Base-by-base conservation (phyloP, 108 stramenopile species). In the Craspedostauros australis region DNA sequence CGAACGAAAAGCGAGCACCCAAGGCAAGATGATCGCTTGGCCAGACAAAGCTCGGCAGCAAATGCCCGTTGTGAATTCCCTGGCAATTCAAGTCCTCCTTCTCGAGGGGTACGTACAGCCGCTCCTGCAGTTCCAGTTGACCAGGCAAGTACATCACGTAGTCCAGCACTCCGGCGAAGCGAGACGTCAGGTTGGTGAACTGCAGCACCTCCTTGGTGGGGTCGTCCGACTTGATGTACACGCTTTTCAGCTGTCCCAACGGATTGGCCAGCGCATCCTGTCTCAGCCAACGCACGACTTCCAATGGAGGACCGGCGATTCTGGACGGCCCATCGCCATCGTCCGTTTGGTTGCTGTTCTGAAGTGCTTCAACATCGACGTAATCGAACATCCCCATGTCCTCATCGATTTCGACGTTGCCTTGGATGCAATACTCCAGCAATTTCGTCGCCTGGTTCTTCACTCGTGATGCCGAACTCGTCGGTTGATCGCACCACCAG, bases 21-120 rank as follows among this genome's bases (percentile, higher is more conserved):
- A 92, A 75, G 11, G 82, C 86, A 57, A 92, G 57, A 52, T 88
- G 91, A 61, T 92, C 91, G 62, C 77, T 79, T 6, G 91, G 91
- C 91, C 91, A 92, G 27, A 61, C 54, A 31, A 67, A 49, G 51
- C 84, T 86, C 4, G 86, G 91, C 23, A 92, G 52, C 19, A 92
- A 67, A 60, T 92, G 86, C 1, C 86, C 91, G 39, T 71, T 68
- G 4, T 11, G 16, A 31, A 72, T 48, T 20, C 50, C 42, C 16
- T 47, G 41, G 20, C 63, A 54, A 28, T 80, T 80, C 39, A 92
- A 54, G 19, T 76, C 70, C 11, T 49, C 45, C 31, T 80, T 80
- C 6, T 73, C 72, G 37, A 47, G 76, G 9, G 91, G 91, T 20
- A 92, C 73, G 27, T 57, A 52, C 0, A 92, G 53, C 8, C 56